Conservation (phyloP, 176 grass and related monocot genomes). For the Stipa capillata region DNA sequence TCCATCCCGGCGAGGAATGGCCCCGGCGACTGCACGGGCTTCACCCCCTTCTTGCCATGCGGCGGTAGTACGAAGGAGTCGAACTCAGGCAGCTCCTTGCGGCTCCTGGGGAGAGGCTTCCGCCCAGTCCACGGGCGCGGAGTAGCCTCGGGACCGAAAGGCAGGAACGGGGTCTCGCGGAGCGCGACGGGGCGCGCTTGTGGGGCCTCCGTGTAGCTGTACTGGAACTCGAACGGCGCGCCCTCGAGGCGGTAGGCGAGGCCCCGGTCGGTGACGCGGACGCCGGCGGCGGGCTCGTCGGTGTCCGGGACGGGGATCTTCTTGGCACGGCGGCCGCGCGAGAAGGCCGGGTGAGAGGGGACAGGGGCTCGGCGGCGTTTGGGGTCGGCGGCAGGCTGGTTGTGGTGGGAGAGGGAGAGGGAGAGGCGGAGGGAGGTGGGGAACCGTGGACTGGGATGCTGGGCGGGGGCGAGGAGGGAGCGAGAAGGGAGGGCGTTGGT, state of each 20-base stretch:
- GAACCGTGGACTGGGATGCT: slow-evolving; percentile 24
- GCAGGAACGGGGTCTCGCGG: slow-evolving; percentile 62
- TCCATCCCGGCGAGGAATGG: slow-evolving; percentile 66
- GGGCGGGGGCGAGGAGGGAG: slow-evolving; percentile 2
- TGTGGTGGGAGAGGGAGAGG: slow-evolving; percentile 4
- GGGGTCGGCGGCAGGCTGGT: slow-evolving; percentile 9
- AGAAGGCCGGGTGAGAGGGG: slow-evolving; percentile 42
- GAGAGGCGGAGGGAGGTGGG: slow-evolving; percentile 8
- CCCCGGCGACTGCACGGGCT: slow-evolving; percentile 72
- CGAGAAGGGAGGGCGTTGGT: neutral
- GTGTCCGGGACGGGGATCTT: slow-evolving; percentile 18
- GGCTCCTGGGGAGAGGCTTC: slow-evolving; percentile 72
- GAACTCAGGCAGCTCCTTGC: slow-evolving; percentile 80
- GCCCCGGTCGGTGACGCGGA: slow-evolving; percentile 60
- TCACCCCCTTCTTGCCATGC: slow-evolving; percentile 77
- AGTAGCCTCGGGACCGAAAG: slow-evolving; percentile 67
- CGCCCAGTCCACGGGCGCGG: slow-evolving; percentile 81
- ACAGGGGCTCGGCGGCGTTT: slow-evolving; percentile 21
- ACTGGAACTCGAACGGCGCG: slow-evolving; percentile 93
- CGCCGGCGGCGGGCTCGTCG: slow-evolving; percentile 31
- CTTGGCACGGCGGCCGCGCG: neutral
- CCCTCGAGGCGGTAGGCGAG: slow-evolving; percentile 56
- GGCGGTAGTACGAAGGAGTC: slow-evolving; percentile 79
- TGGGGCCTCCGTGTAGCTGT: slow-evolving; percentile 88
- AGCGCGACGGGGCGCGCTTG: slow-evolving; percentile 66